These are phyloP conservation scores for Boletus sensibilis DNA, from an alignment of 768 basidiomycete genomes.

Conservation along the genomic window DNA sequence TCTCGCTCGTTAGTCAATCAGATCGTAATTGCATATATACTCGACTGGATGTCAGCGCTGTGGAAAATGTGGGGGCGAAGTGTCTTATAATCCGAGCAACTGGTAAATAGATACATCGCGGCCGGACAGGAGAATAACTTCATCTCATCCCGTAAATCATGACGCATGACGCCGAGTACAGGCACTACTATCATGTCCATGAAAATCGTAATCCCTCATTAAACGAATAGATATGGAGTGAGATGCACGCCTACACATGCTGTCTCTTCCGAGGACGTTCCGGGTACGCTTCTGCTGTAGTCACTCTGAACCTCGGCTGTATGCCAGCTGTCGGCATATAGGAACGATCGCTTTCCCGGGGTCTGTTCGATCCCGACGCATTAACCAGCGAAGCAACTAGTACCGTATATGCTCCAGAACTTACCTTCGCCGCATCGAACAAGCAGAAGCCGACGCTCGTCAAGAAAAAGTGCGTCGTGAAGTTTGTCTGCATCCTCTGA, in stretches of 20 bases:
- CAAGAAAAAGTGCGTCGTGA: constrained; percentile 2
- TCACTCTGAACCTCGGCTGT: neutral
- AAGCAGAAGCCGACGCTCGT: neutral
- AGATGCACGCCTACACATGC: neutral
- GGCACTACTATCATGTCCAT: neutral
- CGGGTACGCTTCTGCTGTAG: neutral
- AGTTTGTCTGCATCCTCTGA: constrained; percentile 10
- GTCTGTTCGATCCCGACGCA: neutral
- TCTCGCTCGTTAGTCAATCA: too few species aligned
- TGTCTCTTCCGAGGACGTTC: neutral
- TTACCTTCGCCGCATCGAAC: neutral
- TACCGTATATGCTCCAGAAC: neutral
- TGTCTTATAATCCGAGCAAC: too few species aligned
- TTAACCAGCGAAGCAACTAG: too few species aligned
- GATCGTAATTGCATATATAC: too few species aligned
- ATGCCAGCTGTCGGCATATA: neutral
- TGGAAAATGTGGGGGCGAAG: neutral
- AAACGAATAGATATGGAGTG: fast-evolving
- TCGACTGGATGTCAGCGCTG: too few species aligned
- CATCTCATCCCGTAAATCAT: too few species aligned
- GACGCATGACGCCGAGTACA: too few species aligned
- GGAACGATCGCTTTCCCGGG: neutral
- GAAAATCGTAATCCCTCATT: too few species aligned
- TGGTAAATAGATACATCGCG: too few species aligned
- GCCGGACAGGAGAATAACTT: too few species aligned